These are phyloP conservation scores for Colletotrichum falcatum DNA, from an alignment of 2,329 filamentous ascomycete species.

Conservation along the genomic window DNA sequence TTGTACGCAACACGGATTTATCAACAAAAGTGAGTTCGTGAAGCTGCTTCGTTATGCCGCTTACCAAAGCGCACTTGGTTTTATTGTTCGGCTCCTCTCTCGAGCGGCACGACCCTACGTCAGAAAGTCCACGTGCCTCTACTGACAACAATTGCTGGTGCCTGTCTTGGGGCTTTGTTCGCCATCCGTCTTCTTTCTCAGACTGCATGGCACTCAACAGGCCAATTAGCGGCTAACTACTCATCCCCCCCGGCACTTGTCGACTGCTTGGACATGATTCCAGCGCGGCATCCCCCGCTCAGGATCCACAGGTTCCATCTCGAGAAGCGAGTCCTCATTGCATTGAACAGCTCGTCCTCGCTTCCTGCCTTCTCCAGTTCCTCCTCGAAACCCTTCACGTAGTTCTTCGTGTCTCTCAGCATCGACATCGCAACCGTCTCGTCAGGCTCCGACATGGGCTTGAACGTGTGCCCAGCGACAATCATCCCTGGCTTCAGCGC, in stretches of 20 bases:
- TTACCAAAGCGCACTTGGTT: background rate
- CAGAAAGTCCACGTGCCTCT: background rate
- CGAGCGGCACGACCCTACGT: background rate
- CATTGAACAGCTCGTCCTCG: background rate
- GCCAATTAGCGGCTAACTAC: background rate
- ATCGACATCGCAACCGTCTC: constrained; percentile 1
- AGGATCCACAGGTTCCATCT: constrained; percentile 1
- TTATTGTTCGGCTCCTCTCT: no score
- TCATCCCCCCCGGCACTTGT: background rate
- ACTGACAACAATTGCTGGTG: background rate
- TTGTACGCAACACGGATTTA: background rate
- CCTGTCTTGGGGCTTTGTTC: background rate
- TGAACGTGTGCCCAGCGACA: constrained; percentile 8
- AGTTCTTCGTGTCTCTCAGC: constrained; percentile 1
- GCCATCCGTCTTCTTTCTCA: background rate
- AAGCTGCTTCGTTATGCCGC: background rate
- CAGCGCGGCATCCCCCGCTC: background rate
- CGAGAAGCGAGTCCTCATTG: background rate
- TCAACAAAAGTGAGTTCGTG: background rate
- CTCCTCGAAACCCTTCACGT: constrained; percentile 13
- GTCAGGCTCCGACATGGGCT: constrained; percentile 1
- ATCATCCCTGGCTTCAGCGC: background rate
- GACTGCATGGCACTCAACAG: background rate
- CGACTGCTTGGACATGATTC: background rate
- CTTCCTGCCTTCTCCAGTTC: constrained; percentile 12